Percentiles rank a stretch among this genome's conserved stretches.
These are phyloP conservation scores for Pseudopithomyces chartarum DNA, from an alignment of 2,329 filamentous ascomycete genomes.

Conservation along the genomic window DNA sequence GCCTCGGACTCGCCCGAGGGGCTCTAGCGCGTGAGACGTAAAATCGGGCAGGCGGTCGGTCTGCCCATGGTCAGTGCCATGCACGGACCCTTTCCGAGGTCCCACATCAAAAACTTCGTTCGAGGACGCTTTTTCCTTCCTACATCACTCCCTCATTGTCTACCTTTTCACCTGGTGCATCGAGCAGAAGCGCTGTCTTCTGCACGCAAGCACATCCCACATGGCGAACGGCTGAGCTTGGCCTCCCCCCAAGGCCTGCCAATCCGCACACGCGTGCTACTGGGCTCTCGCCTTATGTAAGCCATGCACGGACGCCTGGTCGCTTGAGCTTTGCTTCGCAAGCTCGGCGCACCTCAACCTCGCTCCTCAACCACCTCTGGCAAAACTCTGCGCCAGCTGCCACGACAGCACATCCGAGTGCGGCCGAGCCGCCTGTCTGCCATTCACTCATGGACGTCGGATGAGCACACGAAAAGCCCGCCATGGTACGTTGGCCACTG, in stretches of 20 bases:
- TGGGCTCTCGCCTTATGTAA: not conserved
- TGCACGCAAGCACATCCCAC: not conserved
- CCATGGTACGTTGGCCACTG: constrained; percentile 37
- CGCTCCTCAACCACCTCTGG: constrained; percentile 26
- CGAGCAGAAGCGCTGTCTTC: not conserved
- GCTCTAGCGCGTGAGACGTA: not conserved
- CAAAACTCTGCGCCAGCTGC: constrained; percentile 35
- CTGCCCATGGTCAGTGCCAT: not conserved
- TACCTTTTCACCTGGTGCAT: no score
- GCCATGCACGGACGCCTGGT: constrained; percentile 5
- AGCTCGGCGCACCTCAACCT: constrained; percentile 23
- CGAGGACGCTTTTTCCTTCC: not conserved
- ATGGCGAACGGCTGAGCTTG: not conserved
- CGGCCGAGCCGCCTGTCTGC: constrained; percentile 34
- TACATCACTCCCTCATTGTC: not conserved
- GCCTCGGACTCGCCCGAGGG: not conserved
- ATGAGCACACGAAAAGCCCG: constrained; percentile 39
- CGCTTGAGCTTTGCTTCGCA: constrained; percentile 25
- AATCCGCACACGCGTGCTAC: not conserved
- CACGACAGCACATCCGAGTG: constrained; percentile 34
- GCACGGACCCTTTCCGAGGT: not conserved
- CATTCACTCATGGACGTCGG: constrained; percentile 42
- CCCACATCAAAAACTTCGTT: constrained; percentile 7
- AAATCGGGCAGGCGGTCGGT: not conserved
- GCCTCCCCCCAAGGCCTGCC: not conserved